Conservation (phyloP, 192 early-diverging fungal species). For the Coemansia sp. region DNA sequence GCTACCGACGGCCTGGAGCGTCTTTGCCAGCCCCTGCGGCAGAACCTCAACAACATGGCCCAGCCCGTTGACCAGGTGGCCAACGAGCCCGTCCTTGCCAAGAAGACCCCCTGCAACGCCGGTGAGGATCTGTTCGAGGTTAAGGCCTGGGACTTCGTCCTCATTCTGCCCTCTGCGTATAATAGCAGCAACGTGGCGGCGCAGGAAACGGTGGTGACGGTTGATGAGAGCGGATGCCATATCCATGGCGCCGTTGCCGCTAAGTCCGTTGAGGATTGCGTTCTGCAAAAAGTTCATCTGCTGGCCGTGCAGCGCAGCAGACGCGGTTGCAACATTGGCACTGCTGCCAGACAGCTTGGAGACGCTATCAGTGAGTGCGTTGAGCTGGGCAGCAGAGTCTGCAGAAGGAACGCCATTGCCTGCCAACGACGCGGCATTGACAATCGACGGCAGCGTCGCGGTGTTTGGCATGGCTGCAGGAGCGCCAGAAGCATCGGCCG, state of each 20-base stretch:
- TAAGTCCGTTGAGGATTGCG: constrained; percentile 43
- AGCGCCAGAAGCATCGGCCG: constrained; percentile 6
- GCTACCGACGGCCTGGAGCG: constrained; percentile 51
- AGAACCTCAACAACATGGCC: constrained; percentile 52
- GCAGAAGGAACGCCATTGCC: constrained; percentile 40
- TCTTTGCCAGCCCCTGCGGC: constrained; percentile 46
- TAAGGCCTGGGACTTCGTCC: constrained; percentile 27
- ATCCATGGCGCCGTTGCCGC: constrained; percentile 24
- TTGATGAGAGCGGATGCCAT: constrained; percentile 36
- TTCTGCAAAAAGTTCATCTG: constrained; percentile 53
- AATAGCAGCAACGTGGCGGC: constrained; percentile 27
- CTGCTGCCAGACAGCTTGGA: constrained; percentile 40
- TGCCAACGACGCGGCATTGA: constrained; percentile 25
- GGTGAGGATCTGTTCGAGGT: constrained; percentile 42
- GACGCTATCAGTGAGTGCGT: constrained; percentile 45
- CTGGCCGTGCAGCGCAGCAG: constrained; percentile 52
- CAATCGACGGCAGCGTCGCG: constrained; percentile 7
- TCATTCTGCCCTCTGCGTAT: constrained; percentile 22
- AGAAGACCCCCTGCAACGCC: constrained; percentile 36
- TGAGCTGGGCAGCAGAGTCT: constrained; percentile 42
- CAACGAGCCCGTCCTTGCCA: constrained; percentile 46
- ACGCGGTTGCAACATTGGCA: constrained; percentile 29
- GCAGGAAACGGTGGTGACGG: constrained; percentile 45
- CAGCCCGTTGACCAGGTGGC: constrained; percentile 44
- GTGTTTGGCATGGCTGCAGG: background rate